Evolutionary conservation across 352 stramenopile species (phyloP).

Genomic region (Blastocystis sp.): DNA sequence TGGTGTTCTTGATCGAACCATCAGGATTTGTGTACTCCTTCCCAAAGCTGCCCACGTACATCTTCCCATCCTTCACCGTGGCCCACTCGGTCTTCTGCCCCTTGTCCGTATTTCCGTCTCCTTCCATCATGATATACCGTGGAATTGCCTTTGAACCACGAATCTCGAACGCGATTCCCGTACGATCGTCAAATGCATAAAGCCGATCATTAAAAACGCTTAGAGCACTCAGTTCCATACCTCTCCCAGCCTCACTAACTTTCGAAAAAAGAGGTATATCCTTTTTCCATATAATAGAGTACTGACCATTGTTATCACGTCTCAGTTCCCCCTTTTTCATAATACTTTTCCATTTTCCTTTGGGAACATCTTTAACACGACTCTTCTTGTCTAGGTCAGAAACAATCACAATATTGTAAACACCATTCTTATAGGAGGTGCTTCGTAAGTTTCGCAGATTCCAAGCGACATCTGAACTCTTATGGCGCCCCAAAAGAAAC

Average conservation of each 20-base stretch:
- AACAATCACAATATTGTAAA: constrained; percentile 71
- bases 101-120: constrained; percentile 88
- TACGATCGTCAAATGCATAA: constrained; percentile 96
- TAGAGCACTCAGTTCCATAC: constrained; percentile 89
- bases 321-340: constrained; percentile 82
- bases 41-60: constrained; percentile 89
- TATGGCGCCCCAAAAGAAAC: not conserved
- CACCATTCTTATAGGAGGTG: not conserved
- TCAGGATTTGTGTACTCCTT: constrained; percentile 86
- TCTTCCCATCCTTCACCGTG: constrained; percentile 91
- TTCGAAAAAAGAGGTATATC: constrained; percentile 68
- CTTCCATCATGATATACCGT: constrained; percentile 90
- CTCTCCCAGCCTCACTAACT: constrained; percentile 86
- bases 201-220: constrained; percentile 78
- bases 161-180: constrained; percentile 93
- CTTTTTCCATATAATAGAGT: constrained; percentile 67
- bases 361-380: constrained; percentile 75
- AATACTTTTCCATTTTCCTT: constrained; percentile 81
- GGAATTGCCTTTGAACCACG: constrained; percentile 77
- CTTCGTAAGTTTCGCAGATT: constrained; percentile 1
- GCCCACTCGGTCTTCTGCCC: constrained; percentile 98
- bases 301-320: constrained; percentile 68
- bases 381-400: constrained; percentile 90
- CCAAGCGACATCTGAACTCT: not conserved
- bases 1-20: constrained; percentile 84